Evolutionary conservation across 768 basidiomycete species (phyloP), one percentile per base, ranked within the genome.

Genomic region (Tricholoma sp.): DNA sequence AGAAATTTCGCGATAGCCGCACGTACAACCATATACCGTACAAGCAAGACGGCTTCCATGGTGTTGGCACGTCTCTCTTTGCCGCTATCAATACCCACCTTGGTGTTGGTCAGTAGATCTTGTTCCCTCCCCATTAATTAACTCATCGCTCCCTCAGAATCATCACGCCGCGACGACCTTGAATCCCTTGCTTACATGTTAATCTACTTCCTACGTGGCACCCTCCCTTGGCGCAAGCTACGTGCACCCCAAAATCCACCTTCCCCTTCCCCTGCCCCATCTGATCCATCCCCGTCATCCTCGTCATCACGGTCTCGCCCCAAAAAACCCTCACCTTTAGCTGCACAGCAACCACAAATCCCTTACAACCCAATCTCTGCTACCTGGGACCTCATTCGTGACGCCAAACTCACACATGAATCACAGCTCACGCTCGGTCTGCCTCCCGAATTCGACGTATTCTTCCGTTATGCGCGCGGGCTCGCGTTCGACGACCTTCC

Each of bases 401-500:
- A 88, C 62, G 79, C 83, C 34, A 91, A 91, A 67, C 69, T 89
- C 43, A 80, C 82, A 29, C 78, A 81, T 32, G 83, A 87, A 62
- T 69, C 80, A n/a, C 73, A 84, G 3, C 79, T 93, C 54, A 90
- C 89, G 8, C 81, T 84, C 54, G 85, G 87, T 4, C 82, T 93
- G 55, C 90, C 89, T 12, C 79, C 84, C 50, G 91, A 94, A 71
- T 91, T 93, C 58, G 88, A 87, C 60, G 82, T 91, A 54, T 79
- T 93, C 63, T 88, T 87, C 70, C 79, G 81, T 46, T 94, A 94
- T 72, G 84, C 88, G 19, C 83, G 92, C 46, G 84, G 84, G 1
- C 83, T 95, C 34, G 87, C 87, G 61, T 94, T 94, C 63, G 90
- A 90, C 65, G 92, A 94, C 74, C 77, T 91, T 39, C 93, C 92